phyloP scores from a whole-genome alignment of 2,329 filamentous ascomycete species.

The Hypoxylon sp. region DNA sequence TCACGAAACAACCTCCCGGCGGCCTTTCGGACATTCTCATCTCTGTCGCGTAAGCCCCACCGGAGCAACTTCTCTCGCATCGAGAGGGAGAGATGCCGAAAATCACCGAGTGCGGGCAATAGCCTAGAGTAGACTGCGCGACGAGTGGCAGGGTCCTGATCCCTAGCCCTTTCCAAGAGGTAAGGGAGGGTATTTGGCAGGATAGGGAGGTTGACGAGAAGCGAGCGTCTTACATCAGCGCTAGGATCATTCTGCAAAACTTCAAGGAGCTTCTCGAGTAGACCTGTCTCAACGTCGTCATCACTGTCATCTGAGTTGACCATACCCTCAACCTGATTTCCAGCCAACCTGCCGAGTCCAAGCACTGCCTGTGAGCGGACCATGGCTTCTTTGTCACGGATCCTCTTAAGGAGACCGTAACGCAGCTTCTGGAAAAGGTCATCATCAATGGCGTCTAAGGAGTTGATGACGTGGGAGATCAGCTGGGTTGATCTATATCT shows the following conservation, averaged over 20 bases:
- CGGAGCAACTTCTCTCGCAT: conserved; percentile 96
- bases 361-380: conserved; percentile 93
- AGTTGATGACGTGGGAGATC: conserved; percentile 92
- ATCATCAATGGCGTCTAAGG: conserved; percentile 91
- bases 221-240: conserved; percentile 89
- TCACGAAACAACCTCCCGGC: conserved; percentile 91
- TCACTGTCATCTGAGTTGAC: conserved; percentile 79
- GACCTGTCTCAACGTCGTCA: conserved; percentile 76
- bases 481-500: conserved; percentile 92
- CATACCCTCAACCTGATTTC: conserved; percentile 80
- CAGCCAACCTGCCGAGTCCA: conserved; percentile 87
- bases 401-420: conserved; percentile 83
- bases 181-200: conserved; percentile 86
- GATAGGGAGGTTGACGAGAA: conserved; percentile 92
- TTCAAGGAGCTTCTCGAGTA: conserved; percentile 87
- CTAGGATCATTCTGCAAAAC: conserved; percentile 94
- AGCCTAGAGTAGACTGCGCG: conserved; percentile 89
- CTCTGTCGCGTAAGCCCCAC: conserved; percentile 94
- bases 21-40: conserved; percentile 94
- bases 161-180: conserved; percentile 90
- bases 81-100: conserved; percentile 90
- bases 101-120: conserved; percentile 91
- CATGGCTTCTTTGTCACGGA: conserved; percentile 94
- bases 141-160: conserved; percentile 87
- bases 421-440: conserved; percentile 88